These are phyloP conservation scores for Aureobasidium sp. DNA, from an alignment of 2,329 filamentous ascomycete genomes.

Conservation along the genomic window DNA sequence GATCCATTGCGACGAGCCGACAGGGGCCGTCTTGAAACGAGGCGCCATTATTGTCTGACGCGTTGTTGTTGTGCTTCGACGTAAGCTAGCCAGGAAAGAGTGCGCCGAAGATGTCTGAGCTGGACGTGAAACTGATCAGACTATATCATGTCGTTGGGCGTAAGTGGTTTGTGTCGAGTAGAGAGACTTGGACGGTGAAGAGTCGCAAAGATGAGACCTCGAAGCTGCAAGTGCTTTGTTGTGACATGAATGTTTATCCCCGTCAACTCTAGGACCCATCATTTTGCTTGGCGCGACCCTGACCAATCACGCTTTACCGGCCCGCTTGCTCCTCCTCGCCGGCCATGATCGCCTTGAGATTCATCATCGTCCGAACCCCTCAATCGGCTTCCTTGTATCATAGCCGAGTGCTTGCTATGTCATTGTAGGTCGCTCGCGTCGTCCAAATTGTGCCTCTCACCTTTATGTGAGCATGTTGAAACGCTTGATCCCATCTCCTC, in stretches of 20 bases:
- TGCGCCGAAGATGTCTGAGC: constrained; percentile 1
- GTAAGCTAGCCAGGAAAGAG: background rate
- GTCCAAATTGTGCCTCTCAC: background rate
- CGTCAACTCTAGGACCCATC: constrained; percentile 1
- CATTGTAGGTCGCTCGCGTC: background rate
- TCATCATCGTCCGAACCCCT: constrained; percentile 8
- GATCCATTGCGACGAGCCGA: constrained; percentile 58
- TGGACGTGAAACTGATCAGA: background rate
- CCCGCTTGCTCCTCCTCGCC: background rate
- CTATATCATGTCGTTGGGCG: constrained; percentile 6
- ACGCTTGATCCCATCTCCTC: background rate
- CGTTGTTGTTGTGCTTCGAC: constrained; percentile 20
- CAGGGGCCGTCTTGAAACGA: constrained; percentile 21
- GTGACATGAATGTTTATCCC: constrained; percentile 11
- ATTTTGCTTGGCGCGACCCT: background rate
- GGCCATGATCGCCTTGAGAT: background rate
- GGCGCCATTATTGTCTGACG: constrained; percentile 20
- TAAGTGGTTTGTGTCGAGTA: background rate
- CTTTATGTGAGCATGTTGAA: background rate
- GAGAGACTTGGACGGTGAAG: background rate
- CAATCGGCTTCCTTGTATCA: background rate
- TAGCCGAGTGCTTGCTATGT: background rate
- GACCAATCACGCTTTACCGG: background rate
- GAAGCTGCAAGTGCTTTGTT: constrained; percentile 10
- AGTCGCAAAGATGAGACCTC: constrained; percentile 5